phyloP scores from a whole-genome alignment of 805 yeast species.

The Candida dajiaensis region DNA sequence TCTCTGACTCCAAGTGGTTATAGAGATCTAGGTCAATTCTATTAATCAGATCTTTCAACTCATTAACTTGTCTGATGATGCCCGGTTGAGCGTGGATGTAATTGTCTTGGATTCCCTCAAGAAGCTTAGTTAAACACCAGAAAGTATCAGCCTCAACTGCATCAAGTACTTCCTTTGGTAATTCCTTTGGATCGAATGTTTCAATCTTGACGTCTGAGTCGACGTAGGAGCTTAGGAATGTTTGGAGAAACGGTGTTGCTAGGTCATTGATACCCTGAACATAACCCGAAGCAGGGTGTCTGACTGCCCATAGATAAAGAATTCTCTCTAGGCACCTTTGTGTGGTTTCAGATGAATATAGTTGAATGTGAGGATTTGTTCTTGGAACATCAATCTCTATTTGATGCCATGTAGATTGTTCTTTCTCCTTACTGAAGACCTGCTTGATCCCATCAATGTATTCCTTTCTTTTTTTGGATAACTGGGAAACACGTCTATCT shows the following conservation, averaged over 20 bases:
- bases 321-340: slow-evolving; percentile 78
- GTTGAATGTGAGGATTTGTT: slow-evolving; percentile 78
- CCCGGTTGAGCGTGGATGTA: slow-evolving; percentile 99
- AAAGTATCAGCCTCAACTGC: slow-evolving; percentile 91
- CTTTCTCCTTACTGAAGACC: slow-evolving; percentile 52
- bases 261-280: slow-evolving; percentile 97
- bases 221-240: slow-evolving; percentile 67
- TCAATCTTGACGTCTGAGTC: slow-evolving; percentile 43
- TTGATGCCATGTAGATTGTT: slow-evolving; percentile 88
- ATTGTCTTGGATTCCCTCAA: slow-evolving; percentile 94
- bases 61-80: slow-evolving; percentile 83
- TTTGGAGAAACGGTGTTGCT: slow-evolving; percentile 88
- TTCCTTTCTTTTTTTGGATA: slow-evolving; percentile 79
- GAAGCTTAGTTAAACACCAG: slow-evolving; percentile 89
- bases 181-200: slow-evolving; percentile 51
- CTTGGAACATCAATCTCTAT: slow-evolving; percentile 92
- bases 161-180: slow-evolving; percentile 55
- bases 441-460: slow-evolving; percentile 70
- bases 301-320: slow-evolving; percentile 86
- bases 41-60: slow-evolving; percentile 66
- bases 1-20: slow-evolving; percentile 70
- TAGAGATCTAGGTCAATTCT: slow-evolving; percentile 74
- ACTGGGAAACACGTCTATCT: slow-evolving; percentile 61
- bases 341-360: slow-evolving; percentile 63
- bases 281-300: slow-evolving; percentile 97